Conservation (phyloP, 2,329 filamentous ascomycete species). For the Alternaria sp. region DNA sequence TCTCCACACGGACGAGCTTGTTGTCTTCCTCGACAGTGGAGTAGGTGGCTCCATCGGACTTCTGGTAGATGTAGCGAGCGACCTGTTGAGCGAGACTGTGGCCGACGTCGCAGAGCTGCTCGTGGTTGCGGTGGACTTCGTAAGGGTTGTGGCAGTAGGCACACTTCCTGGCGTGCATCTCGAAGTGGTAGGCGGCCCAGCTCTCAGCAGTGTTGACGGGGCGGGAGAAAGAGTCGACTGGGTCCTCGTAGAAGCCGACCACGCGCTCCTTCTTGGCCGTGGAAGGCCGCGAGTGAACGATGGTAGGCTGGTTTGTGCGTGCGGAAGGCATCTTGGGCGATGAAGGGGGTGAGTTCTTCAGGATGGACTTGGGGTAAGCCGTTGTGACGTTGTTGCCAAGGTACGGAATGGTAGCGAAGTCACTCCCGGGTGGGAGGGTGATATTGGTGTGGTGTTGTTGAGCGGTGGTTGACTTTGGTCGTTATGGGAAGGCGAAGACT, state of each 20-base stretch:
- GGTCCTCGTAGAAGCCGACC: conserved; percentile 46
- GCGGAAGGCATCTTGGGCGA: conserved; percentile 42
- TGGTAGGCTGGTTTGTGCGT: conserved; percentile 43
- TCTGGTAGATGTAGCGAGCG: conserved; percentile 53
- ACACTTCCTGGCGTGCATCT: conserved; percentile 55
- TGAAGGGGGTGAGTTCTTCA: conserved; percentile 35
- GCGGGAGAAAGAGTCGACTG: conserved; percentile 49
- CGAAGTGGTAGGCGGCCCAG: conserved; percentile 57
- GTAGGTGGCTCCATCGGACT: conserved; percentile 42
- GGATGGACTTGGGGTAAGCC: conserved; percentile 39
- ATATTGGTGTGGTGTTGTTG: conserved; percentile 19
- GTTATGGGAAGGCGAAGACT: conserved; percentile 6
- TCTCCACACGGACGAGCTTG: conserved; percentile 54
- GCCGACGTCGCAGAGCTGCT: conserved; percentile 53
- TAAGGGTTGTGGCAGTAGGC: conserved; percentile 53
- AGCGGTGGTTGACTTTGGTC: conserved; percentile 17
- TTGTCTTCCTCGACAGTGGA: conserved; percentile 45
- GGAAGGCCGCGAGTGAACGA: conserved; percentile 37
- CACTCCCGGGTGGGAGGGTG: conserved; percentile 29
- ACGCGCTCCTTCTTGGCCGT: conserved; percentile 41
- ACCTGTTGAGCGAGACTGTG: conserved; percentile 54
- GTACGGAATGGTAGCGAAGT: conserved; percentile 33
- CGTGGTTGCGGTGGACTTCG: conserved; percentile 48
- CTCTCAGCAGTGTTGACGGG: conserved; percentile 51
- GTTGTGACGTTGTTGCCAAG: conserved; percentile 36